Evolutionary conservation across 495 filamentous ascomycete species (phyloP), one percentile per base, ranked within the genome.

Genomic region (Podospora pseudocomata): DNA sequence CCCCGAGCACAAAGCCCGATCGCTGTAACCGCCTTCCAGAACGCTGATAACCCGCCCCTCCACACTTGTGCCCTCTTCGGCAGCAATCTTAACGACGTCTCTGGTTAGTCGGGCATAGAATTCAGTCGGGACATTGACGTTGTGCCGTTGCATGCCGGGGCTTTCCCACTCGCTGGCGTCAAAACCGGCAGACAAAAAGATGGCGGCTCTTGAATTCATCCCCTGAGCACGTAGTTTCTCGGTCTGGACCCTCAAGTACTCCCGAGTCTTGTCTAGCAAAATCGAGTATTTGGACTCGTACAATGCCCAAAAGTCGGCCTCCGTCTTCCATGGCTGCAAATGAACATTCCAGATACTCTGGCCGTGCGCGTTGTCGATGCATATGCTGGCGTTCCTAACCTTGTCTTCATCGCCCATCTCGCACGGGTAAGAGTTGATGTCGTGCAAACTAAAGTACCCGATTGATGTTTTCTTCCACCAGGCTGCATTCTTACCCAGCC

Each of bases 341-440:
- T 99, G 96, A n/a, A 97, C 86, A 72, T 99, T 99, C 91, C 94
- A 97, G 57, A 98, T 89, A 27, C 86, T 92, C 76, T 98, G 95
- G 9, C 90, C 89, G 75, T 97, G 94, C 1, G 94, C 91, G 67
- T 91, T 92, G 63, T 97, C 94, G 64, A 99, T 86, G 73, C 96
- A 97, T 20, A 97, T 75, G 76, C 92, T 96, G 0, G 95, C 95
- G 71, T 92, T 94, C 74, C 88, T 90, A 62, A 98, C 87, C 75
- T 97, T 97, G 7, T 94, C 92, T 54, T 88, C 86, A 57, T 97
- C 93, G 34, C 94, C 96, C 70, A 81, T 83, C 74, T 98, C 95
- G 76, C 95, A 99, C 0, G 95, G 95, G 74, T 92, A 99, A 7
- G 92, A 97, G 79, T 98, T 97, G 79, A 99, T 97, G 76, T 99